These are phyloP conservation scores for Sicyos baderoa DNA, from an alignment of 306 rosid genomes.

Conservation along the genomic window DNA sequence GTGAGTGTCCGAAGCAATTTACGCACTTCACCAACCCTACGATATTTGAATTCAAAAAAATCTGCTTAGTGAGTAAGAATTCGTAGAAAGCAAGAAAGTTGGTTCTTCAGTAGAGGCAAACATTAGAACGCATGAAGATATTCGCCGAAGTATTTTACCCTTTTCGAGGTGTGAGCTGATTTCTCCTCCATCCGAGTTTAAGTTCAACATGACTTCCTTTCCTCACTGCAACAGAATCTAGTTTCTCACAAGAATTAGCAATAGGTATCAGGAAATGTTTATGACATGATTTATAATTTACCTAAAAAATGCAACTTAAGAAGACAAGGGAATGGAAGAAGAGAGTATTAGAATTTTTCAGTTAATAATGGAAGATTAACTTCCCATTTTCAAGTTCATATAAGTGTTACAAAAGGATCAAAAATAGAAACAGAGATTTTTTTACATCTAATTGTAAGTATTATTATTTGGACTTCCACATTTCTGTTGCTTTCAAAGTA, in stretches of 20 bases:
- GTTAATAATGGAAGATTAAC: constrained; percentile 27
- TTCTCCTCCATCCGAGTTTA: constrained; percentile 1
- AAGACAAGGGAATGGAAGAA: neutral
- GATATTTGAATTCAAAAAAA: too few species aligned
- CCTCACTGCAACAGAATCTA: constrained; percentile 5
- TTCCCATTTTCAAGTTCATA: constrained; percentile 23
- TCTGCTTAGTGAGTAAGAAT: neutral
- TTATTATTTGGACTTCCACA: constrained; percentile 30
- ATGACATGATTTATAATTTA: neutral
- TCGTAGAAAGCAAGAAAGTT: neutral
- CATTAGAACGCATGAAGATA: neutral
- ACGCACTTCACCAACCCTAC: too few species aligned
- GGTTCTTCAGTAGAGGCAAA: neutral
- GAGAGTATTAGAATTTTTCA: neutral
- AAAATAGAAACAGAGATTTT: constrained; percentile 19
- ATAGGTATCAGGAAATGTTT: neutral
- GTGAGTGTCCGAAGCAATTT: too few species aligned
- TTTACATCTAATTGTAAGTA: constrained; percentile 41
- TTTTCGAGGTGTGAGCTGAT: neutral
- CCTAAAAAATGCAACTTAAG: neutral
- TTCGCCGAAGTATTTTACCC: neutral
- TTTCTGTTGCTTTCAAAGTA: constrained; percentile 29
- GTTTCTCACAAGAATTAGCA: constrained; percentile 1
- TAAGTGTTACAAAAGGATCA: constrained; percentile 20
- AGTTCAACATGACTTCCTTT: neutral